These are phyloP conservation scores for Pisolithus tinctorius DNA, from an alignment of 768 basidiomycete species.

Conservation along the genomic window DNA sequence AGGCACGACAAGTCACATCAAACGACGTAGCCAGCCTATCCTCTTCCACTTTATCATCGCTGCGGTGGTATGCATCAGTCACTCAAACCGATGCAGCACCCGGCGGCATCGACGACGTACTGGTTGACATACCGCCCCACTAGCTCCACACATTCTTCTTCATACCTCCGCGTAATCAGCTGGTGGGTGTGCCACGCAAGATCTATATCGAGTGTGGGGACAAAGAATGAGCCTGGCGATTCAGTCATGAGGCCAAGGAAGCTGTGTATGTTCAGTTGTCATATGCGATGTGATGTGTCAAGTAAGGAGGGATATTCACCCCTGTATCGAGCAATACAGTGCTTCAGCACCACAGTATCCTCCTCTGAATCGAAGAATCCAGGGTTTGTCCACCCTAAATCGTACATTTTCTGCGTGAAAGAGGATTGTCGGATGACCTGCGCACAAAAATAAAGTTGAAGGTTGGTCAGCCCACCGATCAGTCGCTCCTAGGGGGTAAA, in stretches of 20 bases:
- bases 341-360: constrained; percentile 38
- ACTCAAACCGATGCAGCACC: neutral
- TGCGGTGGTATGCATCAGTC: constrained; percentile 13
- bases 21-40: constrained; percentile 36
- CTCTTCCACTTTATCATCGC: constrained; percentile 49
- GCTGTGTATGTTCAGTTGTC: constrained; percentile 9
- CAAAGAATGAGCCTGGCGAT: constrained; percentile 37
- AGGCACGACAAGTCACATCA: constrained; percentile 44
- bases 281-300: neutral
- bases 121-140: constrained; percentile 48
- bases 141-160: constrained; percentile 30
- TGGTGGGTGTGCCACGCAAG: constrained; percentile 72
- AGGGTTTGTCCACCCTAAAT: constrained; percentile 43
- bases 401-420: constrained; percentile 48
- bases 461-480: neutral
- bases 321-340: constrained; percentile 51
- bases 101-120: constrained; percentile 26
- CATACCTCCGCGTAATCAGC: constrained; percentile 38
- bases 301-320: constrained; percentile 27
- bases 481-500: neutral
- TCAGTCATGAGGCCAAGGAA: constrained; percentile 53
- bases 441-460: neutral
- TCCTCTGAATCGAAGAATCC: constrained; percentile 30
- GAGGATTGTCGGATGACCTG: constrained; percentile 50
- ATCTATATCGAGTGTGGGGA: constrained; percentile 64